Conservation (phyloP, 169 alveolate species). For the Theileria orientalis region DNA sequence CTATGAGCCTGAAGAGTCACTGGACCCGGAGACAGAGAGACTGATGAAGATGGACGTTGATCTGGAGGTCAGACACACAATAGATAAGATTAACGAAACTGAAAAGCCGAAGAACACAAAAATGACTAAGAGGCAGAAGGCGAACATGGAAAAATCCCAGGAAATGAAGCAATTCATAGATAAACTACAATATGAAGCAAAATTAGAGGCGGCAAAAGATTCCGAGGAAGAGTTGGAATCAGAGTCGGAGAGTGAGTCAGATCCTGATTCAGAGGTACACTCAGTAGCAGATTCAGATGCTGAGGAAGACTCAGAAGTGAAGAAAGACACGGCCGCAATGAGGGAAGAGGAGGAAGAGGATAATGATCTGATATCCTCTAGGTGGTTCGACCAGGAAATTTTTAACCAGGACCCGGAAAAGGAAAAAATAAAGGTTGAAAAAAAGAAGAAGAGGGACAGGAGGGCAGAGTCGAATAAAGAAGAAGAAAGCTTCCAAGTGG, state of each 20-base stretch:
- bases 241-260: not conserved
- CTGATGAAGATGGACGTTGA: constrained; percentile 57
- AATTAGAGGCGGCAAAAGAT: constrained; percentile 26
- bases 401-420: constrained; percentile 36
- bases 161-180: constrained; percentile 39
- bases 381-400: constrained; percentile 74
- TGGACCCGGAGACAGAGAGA: constrained; percentile 49
- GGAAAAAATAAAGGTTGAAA: not conserved
- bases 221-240: not conserved
- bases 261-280: not conserved
- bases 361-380: not conserved
- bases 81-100: constrained; percentile 35
- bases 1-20: not conserved
- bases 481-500: constrained; percentile 41
- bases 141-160: constrained; percentile 28
- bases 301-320: constrained; percentile 22
- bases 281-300: constrained; percentile 7
- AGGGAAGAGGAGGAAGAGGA: not conserved
- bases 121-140: constrained; percentile 42
- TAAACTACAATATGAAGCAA: constrained; percentile 43
- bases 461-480: constrained; percentile 22
- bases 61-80: constrained; percentile 65
- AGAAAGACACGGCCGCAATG: too few relatives aligned
- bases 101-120: constrained; percentile 13
- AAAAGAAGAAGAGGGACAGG: not conserved